Conservation (phyloP, 2,329 filamentous ascomycete genomes). For the Colletotrichum cuscutae region DNA sequence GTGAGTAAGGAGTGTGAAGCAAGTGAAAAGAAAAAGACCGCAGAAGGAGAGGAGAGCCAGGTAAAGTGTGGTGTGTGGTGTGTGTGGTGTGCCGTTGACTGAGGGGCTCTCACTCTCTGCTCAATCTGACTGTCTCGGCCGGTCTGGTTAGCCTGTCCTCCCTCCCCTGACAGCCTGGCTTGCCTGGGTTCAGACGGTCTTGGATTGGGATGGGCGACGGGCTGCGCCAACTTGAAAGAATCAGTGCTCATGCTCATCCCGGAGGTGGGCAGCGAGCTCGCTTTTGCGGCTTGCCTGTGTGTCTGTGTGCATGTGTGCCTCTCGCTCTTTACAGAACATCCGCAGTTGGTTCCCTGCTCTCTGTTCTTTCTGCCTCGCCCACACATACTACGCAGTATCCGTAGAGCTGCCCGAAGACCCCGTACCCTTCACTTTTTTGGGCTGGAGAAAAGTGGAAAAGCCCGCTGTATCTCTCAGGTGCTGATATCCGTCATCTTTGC, state of each 20-base stretch:
- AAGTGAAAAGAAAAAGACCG: neutral
- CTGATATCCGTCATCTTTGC: neutral
- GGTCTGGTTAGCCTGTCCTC: conserved; percentile 21
- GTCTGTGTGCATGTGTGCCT: no score
- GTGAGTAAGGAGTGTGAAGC: neutral
- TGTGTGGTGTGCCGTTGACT: neutral
- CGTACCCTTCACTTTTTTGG: neutral
- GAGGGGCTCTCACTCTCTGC: conserved; percentile 24
- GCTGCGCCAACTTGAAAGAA: conserved; percentile 24
- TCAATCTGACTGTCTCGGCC: conserved; percentile 31
- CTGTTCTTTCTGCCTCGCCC: neutral
- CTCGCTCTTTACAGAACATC: no score
- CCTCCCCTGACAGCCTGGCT: conserved; percentile 30
- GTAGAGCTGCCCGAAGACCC: conserved; percentile 3
- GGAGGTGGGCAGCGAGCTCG: neutral
- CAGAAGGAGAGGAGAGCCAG: conserved; percentile 3
- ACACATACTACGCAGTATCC: neutral
- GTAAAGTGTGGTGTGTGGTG: neutral
- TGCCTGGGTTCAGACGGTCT: conserved; percentile 32
- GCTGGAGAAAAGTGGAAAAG: conserved; percentile 15
- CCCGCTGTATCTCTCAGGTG: neutral
- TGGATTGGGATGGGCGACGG: conserved; percentile 22
- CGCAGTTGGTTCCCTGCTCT: neutral
- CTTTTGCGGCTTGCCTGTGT: neutral
- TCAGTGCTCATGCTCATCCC: conserved; percentile 21